Evolutionary conservation across 2,329 filamentous ascomycete genomes (phyloP), one percentile per base, ranked within the genome.

Genomic region (Coniochaeta ligniaria): DNA sequence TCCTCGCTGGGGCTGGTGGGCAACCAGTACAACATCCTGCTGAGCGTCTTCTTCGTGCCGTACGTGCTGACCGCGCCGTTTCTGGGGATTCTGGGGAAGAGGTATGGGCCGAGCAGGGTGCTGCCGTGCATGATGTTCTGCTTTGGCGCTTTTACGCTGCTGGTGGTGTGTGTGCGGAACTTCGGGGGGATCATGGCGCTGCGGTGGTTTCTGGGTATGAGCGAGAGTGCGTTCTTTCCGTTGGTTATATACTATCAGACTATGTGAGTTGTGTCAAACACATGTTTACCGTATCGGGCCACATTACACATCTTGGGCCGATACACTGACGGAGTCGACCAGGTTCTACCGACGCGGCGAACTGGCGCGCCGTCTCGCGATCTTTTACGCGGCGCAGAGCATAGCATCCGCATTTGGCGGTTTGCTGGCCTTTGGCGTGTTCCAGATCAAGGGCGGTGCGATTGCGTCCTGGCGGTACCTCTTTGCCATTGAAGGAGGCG

Each of bases 341-440:
- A 81, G 77, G 3, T 89, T 89, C 70, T 90, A 89, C 69, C 82
- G 84, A 12, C 79, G 86, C 59, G 83, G 82, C 24, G 87, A 89
- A 68, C 78, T 89, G 2, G 86, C 86, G 8, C 76, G 85, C 17
- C 80, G 87, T 1, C 76, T 89, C 1, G 88, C 88, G 57, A 74
- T 91, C 63, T 92, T 92, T 76, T 93, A 92, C 66, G 90, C 89
- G 0, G 89, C 89, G 0, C 86, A 83, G 26, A 90, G 88, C 67
- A 89, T 93, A 61, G 89, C 90, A 24, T 86, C 54, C n/a, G 54
- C 54, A 38, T 56, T 56, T 12, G 54, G 54, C 35, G 54, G 54
- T 17, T 31, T 56, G 2, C 54, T 56, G 11, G 54, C 80, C 0
- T 82, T 78, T 63, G 80, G 75, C 43, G 75, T 80, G 20, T 80